Percentiles rank a stretch among this genome's conserved stretches.
These are phyloP conservation scores for Nephelium lappaceum DNA, from an alignment of 345 rosid species.

Conservation along the genomic window DNA sequence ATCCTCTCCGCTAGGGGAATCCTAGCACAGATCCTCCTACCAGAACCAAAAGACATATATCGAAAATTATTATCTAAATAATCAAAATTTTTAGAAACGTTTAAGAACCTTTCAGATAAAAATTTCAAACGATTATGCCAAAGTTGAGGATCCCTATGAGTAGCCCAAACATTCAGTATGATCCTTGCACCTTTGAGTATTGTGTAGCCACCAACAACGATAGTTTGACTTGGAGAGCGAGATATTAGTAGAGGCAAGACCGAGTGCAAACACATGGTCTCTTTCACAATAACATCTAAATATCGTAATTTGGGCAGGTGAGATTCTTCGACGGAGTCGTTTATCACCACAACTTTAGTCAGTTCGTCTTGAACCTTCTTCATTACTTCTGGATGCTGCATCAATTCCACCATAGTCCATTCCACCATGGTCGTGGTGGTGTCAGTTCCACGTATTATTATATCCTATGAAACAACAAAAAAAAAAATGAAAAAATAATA, in stretches of 20 bases:
- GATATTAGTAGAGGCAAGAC: slow-evolving; percentile 26
- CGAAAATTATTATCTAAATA: slow-evolving; percentile 33
- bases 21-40: slow-evolving; percentile 48
- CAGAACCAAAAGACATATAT: slow-evolving; percentile 51
- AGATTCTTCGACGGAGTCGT: slow-evolving; percentile 28
- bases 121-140: slow-evolving; percentile 42
- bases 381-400: slow-evolving; percentile 18
- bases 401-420: slow-evolving; percentile 32
- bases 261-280: slow-evolving; percentile 41
- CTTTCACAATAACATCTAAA: slow-evolving; percentile 34
- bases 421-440: slow-evolving; percentile 30
- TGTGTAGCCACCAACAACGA: slow-evolving; percentile 26
- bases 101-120: slow-evolving; percentile 36
- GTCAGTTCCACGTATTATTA: slow-evolving; percentile 18
- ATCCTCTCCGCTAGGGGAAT: slow-evolving; percentile 38
- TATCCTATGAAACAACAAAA: slow-evolving; percentile 6
- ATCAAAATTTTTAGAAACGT: slow-evolving; percentile 13
- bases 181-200: slow-evolving; percentile 36
- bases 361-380: slow-evolving; percentile 27
- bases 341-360: slow-evolving; percentile 25
- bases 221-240: slow-evolving; percentile 17
- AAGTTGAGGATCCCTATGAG: slow-evolving; percentile 40
- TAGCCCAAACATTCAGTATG: slow-evolving; percentile 32
- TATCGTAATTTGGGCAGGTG: slow-evolving; percentile 29
- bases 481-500: background rate